Evolutionary conservation across 1,284 basidiomycete species (phyloP).

Genomic region (Athelia psychrophila): DNA sequence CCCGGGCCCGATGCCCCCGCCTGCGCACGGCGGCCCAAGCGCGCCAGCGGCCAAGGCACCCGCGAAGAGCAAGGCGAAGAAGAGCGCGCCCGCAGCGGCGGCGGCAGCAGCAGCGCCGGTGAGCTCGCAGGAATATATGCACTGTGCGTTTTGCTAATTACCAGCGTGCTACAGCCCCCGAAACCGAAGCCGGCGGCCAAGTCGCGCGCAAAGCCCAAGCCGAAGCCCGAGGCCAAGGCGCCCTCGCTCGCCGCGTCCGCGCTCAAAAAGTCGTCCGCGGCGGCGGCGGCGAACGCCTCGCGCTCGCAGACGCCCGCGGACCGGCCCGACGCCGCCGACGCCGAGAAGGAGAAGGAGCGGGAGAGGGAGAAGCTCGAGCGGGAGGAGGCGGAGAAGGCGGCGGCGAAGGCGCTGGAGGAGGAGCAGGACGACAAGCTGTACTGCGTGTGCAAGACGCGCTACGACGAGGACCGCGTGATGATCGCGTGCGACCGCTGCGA

Average conservation of each 20-base stretch:
- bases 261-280: constrained; percentile 21
- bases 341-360: constrained; percentile 32
- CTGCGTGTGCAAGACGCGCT: constrained; percentile 78
- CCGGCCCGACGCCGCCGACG: constrained; percentile 43
- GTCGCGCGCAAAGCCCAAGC: constrained; percentile 34
- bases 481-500: constrained; percentile 90
- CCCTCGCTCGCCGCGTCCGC: constrained; percentile 16
- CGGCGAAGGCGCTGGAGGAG: constrained; percentile 40
- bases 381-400: constrained; percentile 47
- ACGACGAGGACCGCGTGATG: constrained; percentile 82
- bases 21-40: too few relatives aligned
- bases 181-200: constrained; percentile 39
- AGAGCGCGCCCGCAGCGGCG: constrained; percentile 16
- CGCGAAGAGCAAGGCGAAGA: constrained; percentile 12
- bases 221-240: constrained; percentile 21
- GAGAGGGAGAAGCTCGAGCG: constrained; percentile 28
- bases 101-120: constrained; percentile 27
- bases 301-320: constrained; percentile 67
- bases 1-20: constrained; percentile 13
- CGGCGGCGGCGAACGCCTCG: constrained; percentile 31
- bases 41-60: too few relatives aligned
- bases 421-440: constrained; percentile 77
- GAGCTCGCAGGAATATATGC: too few relatives aligned
- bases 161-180: too few relatives aligned
- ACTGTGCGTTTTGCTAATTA: too few relatives aligned